Evolutionary conservation across 2,329 filamentous ascomycete species (phyloP), one percentile per base, ranked within the genome.

Genomic region (Ascochyta lentis): DNA sequence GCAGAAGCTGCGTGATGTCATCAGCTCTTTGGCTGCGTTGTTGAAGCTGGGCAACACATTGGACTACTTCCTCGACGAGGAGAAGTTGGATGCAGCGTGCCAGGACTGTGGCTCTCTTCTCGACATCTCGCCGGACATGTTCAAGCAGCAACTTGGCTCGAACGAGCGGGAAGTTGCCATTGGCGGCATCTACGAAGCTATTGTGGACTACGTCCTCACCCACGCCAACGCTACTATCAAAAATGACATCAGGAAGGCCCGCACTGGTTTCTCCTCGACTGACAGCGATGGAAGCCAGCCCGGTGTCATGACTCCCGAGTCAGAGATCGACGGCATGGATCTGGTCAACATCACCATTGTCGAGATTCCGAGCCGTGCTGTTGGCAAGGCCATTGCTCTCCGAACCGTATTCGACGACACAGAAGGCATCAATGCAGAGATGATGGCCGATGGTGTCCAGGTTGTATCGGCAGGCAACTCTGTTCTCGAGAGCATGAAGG

Each of bases 401-500:
- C 90, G 92, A 35, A 91, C 91, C 13, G 86, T 98, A 33, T 99
- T 99, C 67, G 94, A 99, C 64, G 95, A 98, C 67, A 86, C 82
- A n/a, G 81, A 89, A 19, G 95, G 95, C 47, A 97, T 99, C 78
- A 98, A 98, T 66, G 84, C 89, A 0, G 95, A 99, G 79, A 98
- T 99, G 93, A 96, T 94, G 69, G 89, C 94, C 59, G 95, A 99
- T 64, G 95, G 95, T 9, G 85, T 99, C 0, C 84, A 90, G n/a
- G 84, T 96, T 2, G 78, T 84, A 1, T 67, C 88, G 0, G 87
- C 87, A 1, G 90, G 90, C n/a, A 89, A 88, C 54, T 96, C 94
- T 0, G 89, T 98, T 9, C 74, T 94, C 13, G 88, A 90, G 34
- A 93, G 97, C 72, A 96, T 96, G 89, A 86, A 90, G 68, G 87